phyloP scores from a whole-genome alignment of 805 yeast genomes.

The Blastobotrys muscicola region DNA sequence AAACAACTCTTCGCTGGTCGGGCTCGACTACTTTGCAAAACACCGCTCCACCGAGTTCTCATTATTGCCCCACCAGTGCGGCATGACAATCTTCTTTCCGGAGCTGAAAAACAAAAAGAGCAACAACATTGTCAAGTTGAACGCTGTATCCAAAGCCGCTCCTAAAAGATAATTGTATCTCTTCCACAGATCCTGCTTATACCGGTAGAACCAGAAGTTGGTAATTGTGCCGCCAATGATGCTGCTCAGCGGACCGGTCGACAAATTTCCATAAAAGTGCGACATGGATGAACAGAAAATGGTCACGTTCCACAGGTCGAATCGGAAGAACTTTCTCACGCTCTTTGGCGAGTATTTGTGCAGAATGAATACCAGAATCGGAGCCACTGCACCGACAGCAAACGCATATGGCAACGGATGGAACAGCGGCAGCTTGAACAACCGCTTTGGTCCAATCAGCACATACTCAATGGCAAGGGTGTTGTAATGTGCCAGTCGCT shows the following conservation, averaged over 20 bases:
- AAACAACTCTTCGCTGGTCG: too few species aligned
- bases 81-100: constrained; percentile 9
- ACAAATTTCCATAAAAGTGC: constrained; percentile 8
- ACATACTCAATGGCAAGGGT: constrained; percentile 7
- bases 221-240: constrained; percentile 10
- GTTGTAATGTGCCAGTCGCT: constrained; percentile 3
- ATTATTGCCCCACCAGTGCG: constrained; percentile 11
- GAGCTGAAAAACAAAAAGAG: constrained; percentile 10
- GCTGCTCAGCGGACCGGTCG: constrained; percentile 7
- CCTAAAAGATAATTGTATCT: constrained; percentile 10
- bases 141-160: constrained; percentile 9
- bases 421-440: constrained; percentile 3
- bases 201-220: constrained; percentile 7
- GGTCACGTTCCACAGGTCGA: constrained; percentile 10
- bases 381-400: constrained; percentile 7
- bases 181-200: constrained; percentile 10
- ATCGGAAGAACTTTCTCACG: background rate
- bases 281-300: constrained; percentile 9
- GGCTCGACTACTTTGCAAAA: constrained; percentile 4
- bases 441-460: constrained; percentile 5
- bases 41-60: constrained; percentile 7
- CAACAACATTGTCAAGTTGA: constrained; percentile 8
- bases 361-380: constrained; percentile 2
- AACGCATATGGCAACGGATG: constrained; percentile 7
- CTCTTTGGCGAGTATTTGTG: constrained; percentile 4